Conservation (phyloP, 441 rosid species). For the Viola pubescens region DNA sequence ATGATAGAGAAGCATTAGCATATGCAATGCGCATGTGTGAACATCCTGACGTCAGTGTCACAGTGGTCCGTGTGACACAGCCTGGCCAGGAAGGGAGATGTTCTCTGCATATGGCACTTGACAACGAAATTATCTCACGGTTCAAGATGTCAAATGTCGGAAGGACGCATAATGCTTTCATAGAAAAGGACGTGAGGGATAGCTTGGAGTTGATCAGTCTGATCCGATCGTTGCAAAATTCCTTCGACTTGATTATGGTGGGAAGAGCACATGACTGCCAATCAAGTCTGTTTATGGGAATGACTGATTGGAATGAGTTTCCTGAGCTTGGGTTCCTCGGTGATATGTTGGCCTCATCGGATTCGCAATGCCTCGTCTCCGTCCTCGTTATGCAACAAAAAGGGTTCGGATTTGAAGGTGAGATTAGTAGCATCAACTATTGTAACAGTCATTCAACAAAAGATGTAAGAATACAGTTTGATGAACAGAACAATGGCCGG, state of each 20-base stretch:
- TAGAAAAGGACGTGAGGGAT: slow-evolving; percentile 13
- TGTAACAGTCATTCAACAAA: background rate
- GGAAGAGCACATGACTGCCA: slow-evolving; percentile 16
- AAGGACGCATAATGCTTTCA: slow-evolving; percentile 5
- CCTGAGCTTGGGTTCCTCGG: slow-evolving; percentile 4
- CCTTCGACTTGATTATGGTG: slow-evolving; percentile 23
- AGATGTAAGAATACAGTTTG: background rate
- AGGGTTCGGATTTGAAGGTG: background rate
- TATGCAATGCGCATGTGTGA: slow-evolving; percentile 26
- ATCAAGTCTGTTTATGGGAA: background rate
- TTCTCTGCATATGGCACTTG: slow-evolving; percentile 4
- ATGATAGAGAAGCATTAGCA: slow-evolving; percentile 33
- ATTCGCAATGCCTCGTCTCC: background rate
- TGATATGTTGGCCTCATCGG: background rate
- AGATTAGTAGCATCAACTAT: background rate
- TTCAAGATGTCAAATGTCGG: slow-evolving; percentile 6
- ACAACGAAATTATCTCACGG: slow-evolving; percentile 13
- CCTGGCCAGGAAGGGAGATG: background rate
- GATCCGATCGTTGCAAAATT: slow-evolving; percentile 11
- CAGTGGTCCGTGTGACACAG: slow-evolving; percentile 26
- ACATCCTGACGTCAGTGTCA: slow-evolving; percentile 52
- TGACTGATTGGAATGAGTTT: slow-evolving; percentile 2
- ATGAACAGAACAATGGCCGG: too few species aligned
- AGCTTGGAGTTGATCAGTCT: slow-evolving; percentile 13
- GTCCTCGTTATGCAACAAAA: slow-evolving; percentile 8